Conservation (phyloP, 345 rosid species). For the Bruguiera parviflora region DNA sequence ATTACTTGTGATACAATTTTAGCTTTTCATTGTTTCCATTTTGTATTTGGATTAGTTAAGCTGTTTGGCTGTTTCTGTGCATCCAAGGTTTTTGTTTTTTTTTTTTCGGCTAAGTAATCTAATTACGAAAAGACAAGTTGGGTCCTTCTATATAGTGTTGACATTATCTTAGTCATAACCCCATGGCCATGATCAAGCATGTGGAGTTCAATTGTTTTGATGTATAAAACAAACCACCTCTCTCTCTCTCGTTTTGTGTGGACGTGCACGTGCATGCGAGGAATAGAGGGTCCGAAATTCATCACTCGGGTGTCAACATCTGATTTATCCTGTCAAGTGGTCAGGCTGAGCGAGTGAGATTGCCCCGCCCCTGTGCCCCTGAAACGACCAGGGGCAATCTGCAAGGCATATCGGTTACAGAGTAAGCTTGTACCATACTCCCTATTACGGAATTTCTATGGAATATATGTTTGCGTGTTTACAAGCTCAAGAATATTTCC, state of each 20-base stretch:
- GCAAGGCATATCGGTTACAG: too few relatives aligned
- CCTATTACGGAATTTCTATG: too few relatives aligned
- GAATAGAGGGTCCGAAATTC: too few relatives aligned
- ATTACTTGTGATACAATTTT: constrained; percentile 5
- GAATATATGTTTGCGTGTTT: too few relatives aligned
- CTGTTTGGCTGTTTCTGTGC: constrained; percentile 5
- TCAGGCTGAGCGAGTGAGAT: too few relatives aligned
- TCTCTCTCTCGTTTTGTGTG: too few relatives aligned
- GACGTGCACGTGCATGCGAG: not conserved
- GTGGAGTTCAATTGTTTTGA: constrained; percentile 7
- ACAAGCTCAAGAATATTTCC: too few relatives aligned
- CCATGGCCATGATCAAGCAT: constrained; percentile 5
- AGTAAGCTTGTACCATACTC: too few relatives aligned
- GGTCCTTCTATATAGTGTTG: constrained; percentile 11
- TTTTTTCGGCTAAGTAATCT: constrained; percentile 13
- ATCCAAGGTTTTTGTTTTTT: not conserved
- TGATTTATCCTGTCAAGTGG: too few relatives aligned
- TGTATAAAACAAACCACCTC: not conserved
- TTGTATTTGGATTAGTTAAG: constrained; percentile 13
- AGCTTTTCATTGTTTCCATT: constrained; percentile 12
- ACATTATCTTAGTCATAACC: constrained; percentile 1
- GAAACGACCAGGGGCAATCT: too few relatives aligned
- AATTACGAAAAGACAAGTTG: constrained; percentile 19
- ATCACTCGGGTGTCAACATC: too few relatives aligned
- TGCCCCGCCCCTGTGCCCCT: too few relatives aligned